Evolutionary conservation across 179 eudicot species (phyloP).

Genomic region (Drosera spatulata): DNA sequence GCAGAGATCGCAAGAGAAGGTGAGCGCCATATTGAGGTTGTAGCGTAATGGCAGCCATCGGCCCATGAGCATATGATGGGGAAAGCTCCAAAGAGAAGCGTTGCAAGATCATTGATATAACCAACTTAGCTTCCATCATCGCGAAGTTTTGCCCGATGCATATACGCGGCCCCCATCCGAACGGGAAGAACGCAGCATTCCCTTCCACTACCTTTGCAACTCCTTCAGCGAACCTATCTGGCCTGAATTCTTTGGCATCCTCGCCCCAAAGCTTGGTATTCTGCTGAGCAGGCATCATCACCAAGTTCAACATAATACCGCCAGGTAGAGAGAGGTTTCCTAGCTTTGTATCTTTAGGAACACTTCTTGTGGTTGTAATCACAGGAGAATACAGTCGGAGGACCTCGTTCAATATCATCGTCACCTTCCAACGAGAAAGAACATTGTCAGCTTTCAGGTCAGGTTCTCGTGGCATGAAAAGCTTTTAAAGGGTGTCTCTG

Average conservation of each 20-base stretch:
- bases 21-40: constrained; percentile 41
- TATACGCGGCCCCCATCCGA: constrained; percentile 39
- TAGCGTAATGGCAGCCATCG: constrained; percentile 17
- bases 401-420: constrained; percentile 48
- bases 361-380: constrained; percentile 11
- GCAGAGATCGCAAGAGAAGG: not conserved
- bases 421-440: constrained; percentile 18
- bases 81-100: constrained; percentile 32
- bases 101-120: constrained; percentile 30
- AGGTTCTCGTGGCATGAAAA: no score
- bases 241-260: constrained; percentile 43
- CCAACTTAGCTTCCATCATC: constrained; percentile 33
- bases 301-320: constrained; percentile 15
- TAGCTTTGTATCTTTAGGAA: constrained; percentile 16
- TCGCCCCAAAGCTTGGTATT: constrained; percentile 41
- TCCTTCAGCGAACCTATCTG: constrained; percentile 40
- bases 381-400: constrained; percentile 46
- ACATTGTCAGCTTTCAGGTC: not conserved
- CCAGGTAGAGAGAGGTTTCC: constrained; percentile 28
- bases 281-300: constrained; percentile 15
- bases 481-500: no score
- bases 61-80: constrained; percentile 39
- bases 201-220: constrained; percentile 27
- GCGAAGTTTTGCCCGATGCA: constrained; percentile 46
- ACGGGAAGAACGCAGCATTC: constrained; percentile 30